Evolutionary conservation across 768 basidiomycete species (phyloP).

Genomic region (Collybiopsis confluens): DNA sequence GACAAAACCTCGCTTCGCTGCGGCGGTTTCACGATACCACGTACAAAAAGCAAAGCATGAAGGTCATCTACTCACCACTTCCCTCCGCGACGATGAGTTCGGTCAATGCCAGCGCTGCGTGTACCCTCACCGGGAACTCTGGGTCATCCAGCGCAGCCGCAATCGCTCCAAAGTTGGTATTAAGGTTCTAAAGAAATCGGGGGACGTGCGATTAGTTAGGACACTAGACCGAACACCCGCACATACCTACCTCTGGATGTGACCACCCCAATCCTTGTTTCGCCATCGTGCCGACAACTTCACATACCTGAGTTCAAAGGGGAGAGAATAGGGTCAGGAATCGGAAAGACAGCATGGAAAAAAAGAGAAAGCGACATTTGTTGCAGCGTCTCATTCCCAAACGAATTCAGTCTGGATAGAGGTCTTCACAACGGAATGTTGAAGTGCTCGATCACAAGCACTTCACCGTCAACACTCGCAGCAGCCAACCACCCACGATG

Average conservation of each 20-base stretch:
- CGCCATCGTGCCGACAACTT: conserved; percentile 72
- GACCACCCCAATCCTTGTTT: conserved; percentile 68
- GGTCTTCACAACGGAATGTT: too few relatives aligned
- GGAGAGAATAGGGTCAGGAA: background rate
- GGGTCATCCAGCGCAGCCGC: conserved; percentile 69
- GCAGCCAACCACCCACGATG: too few relatives aligned
- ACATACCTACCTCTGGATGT: conserved; percentile 47
- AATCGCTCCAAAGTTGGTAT: conserved; percentile 59
- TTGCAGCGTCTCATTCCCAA: too few relatives aligned
- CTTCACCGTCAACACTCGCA: too few relatives aligned
- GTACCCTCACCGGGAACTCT: conserved; percentile 80
- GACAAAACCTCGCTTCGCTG: too few relatives aligned
- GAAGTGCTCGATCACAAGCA: too few relatives aligned
- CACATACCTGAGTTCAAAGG: conserved; percentile 55
- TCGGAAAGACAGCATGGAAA: conserved; percentile 2
- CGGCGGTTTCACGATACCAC: too few relatives aligned
- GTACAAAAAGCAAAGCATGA: background rate
- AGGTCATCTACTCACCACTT: conserved; percentile 47
- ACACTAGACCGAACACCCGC: background rate
- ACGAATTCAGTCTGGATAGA: too few relatives aligned
- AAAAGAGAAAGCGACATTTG: too few relatives aligned
- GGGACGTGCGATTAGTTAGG: background rate
- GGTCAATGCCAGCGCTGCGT: conserved; percentile 76
- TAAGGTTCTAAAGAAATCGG: conserved; percentile 45
- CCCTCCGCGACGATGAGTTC: conserved; percentile 67